Base-by-base conservation (phyloP, 768 basidiomycete genomes). In the Guyanaporus albipodus region DNA sequence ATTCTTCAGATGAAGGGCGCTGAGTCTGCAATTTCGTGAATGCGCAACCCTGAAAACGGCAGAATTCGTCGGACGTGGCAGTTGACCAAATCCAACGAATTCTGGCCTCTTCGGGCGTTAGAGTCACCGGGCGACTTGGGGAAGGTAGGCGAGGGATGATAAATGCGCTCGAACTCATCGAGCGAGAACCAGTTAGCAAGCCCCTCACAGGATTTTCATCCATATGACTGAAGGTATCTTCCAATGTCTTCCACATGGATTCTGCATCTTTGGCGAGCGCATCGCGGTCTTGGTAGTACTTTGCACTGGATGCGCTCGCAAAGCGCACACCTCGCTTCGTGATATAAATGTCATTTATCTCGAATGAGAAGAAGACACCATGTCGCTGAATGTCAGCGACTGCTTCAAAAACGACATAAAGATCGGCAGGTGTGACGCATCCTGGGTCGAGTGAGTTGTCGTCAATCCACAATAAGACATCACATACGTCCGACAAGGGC, bases 371-470 rank as follows among this genome's bases (percentile, higher is more conserved):
- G 21, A 48, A 27, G 22, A 67, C 26, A 24, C 66, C 66, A 15
- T 64, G 64, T 28, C 35, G 57, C 44, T 62, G 66, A n/a, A 67
- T 58, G 19, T 67, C 61, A 4, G 61, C 57, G 15, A 67, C n/a
- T 8, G 66, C 66, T 23, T 61, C 57, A 18, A 50, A 63, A 35
- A 67, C 61, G 19, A 54, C 61, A 18, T 48, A 37, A 23, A 62
- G 61, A 49, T 69, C 67, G 8, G 54, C 49, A 7, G 31, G 39
- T 18, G 58, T 57, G 28, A 62, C 32, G 1, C 38, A 38, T 18
- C 61, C 64, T 68, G 28, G 17, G 41, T 7, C 2, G 6, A 23
- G 46, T 63, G 24, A 60, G 54, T 18, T 6, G 22, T 24, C 22
- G 29, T 23, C 35, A 22, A 44, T 29, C 18, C 10, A 24, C 34